Evolutionary conservation across 495 filamentous ascomycete genomes (phyloP).

Genomic region (Copromyces sp.): DNA sequence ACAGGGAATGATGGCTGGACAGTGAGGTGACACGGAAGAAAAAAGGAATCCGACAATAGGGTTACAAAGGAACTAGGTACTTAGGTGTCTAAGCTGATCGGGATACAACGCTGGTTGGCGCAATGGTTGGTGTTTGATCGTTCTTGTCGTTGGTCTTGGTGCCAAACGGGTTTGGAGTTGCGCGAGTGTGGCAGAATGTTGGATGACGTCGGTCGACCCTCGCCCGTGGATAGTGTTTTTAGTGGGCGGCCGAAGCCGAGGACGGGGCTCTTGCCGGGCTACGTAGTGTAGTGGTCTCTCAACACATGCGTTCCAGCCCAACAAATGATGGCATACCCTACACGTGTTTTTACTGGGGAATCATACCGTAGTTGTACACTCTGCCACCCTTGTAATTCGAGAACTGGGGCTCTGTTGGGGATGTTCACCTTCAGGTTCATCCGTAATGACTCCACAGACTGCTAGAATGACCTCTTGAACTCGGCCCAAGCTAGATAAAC

Average conservation of each 20-base stretch:
- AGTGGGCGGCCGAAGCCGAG: background rate
- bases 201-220: background rate
- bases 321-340: background rate
- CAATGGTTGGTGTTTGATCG: background rate
- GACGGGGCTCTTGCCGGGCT: background rate
- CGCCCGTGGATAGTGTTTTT: background rate
- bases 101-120: background rate
- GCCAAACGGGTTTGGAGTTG: background rate
- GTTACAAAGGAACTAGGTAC: background rate
- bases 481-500: background rate
- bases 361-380: background rate
- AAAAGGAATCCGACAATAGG: background rate
- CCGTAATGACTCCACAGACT: background rate
- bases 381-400: background rate
- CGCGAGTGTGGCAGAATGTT: background rate
- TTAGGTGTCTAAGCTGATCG: background rate
- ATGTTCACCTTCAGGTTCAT: background rate
- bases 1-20: background rate
- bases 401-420: background rate
- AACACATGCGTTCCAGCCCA: background rate
- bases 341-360: background rate
- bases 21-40: background rate
- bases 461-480: background rate
- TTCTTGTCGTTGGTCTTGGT: background rate
- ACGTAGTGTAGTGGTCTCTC: background rate